Base-by-base conservation (phyloP, 2,329 filamentous ascomycete genomes). In the Colletotrichum liaoningense region DNA sequence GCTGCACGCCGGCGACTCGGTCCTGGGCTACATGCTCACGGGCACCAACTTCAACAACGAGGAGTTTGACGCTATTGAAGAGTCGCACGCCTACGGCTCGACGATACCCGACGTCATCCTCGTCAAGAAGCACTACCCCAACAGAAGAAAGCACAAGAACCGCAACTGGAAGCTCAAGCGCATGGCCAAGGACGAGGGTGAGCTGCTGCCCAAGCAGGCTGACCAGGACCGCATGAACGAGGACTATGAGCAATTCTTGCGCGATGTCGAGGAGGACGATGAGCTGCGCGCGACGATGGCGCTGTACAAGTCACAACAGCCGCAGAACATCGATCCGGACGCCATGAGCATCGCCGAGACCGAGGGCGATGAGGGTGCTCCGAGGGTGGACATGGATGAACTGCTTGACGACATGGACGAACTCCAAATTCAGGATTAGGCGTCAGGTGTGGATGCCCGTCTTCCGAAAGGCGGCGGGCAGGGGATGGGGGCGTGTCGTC, bases 181-280 rank as follows among this genome's bases (percentile, higher is more conserved):
- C 79, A 96, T 99, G 94, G 89, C 89, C 76, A 93, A 91, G 84
- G 95, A 98, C 75, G 94, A 98, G 81, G 93, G 93, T 77, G 96
- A 98, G 76, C 88, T 97, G 82, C 85, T 95, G 76, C 94, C 94
- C 46, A 93, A 94, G 86, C 95, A 98, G 85, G 88, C 94, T 73
- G 95, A 98, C 81, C 93, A 96, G 80, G 94, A 95, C 73, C 91
- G 92, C 75, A 91, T 97, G 86, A 95, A 98, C 81, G 90, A 93
- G 76, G 97, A 99, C 84, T 99, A 97, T 84, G 97, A 99, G 86
- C 91, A 95, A 90, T 99, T 99, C 91, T 86, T 99, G 87, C 93
- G 93, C 58, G 97, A 99, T 82, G 94, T 99, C 12, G 97, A 99
- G 84, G 95, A 98, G 81, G 97, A 99, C 81, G 89, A 93, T 65